Conservation (phyloP, 345 rosid species). For the Rubroshorea leprosula region DNA sequence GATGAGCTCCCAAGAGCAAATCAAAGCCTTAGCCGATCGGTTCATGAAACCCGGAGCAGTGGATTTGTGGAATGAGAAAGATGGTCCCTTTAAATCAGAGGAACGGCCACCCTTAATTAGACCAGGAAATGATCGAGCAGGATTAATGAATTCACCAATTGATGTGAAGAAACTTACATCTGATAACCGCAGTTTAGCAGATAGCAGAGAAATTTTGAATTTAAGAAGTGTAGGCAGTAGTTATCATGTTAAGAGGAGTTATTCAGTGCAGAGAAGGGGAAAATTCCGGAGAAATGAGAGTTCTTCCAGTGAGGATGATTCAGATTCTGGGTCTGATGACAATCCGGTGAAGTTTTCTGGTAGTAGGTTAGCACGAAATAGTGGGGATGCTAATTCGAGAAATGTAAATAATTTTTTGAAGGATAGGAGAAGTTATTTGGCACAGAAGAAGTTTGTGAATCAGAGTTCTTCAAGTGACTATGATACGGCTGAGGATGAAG, state of each 20-base stretch:
- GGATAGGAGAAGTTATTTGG: constrained; percentile 22
- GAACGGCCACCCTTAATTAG: constrained; percentile 14
- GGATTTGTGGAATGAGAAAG: constrained; percentile 86
- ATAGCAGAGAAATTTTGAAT: constrained; percentile 14
- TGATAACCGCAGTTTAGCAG: constrained; percentile 9
- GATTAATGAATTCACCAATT: constrained; percentile 31
- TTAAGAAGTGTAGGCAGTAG: constrained; percentile 5
- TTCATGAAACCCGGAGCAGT: constrained; percentile 85
- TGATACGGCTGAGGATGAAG: constrained; percentile 38
- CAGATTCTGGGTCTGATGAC: constrained; percentile 10
- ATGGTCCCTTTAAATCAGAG: constrained; percentile 54
- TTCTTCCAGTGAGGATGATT: constrained; percentile 18
- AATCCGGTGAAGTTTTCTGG: constrained; percentile 22
- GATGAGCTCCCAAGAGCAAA: constrained; percentile 53
- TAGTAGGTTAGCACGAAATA: constrained; percentile 14
- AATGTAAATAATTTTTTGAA: constrained; percentile 19
- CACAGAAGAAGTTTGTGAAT: constrained; percentile 36
- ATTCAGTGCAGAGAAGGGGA: constrained; percentile 39
- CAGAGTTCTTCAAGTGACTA: constrained; percentile 62
- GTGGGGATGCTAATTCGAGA: constrained; percentile 22
- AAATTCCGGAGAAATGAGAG: constrained; percentile 25
- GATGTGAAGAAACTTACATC: constrained; percentile 44
- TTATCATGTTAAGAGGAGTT: constrained; percentile 32
- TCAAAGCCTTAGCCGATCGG: constrained; percentile 79
- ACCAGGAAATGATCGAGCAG: constrained; percentile 22